Evolutionary conservation across 805 yeast genomes (phyloP).

Genomic region (Candida tallmaniae): DNA sequence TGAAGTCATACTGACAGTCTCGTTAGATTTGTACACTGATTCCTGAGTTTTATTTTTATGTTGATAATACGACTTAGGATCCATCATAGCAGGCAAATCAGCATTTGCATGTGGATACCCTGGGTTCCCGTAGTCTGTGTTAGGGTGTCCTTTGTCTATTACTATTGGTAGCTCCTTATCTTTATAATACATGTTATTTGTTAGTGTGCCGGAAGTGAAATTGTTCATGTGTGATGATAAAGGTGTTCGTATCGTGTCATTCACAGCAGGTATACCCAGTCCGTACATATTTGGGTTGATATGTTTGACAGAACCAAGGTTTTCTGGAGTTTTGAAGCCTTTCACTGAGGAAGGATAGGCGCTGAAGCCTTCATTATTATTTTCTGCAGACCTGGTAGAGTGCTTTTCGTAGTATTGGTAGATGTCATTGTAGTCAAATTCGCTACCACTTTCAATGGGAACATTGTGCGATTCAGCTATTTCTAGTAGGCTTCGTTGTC

Average conservation of each 20-base stretch:
- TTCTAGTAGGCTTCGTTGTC: slow-evolving; percentile 10
- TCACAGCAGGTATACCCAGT: slow-evolving; percentile 10
- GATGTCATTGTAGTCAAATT: slow-evolving; percentile 13
- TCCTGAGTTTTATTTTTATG: slow-evolving; percentile 1
- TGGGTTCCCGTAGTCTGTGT: no score
- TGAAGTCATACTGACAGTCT: slow-evolving; percentile 17
- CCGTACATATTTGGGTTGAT: slow-evolving; percentile 4
- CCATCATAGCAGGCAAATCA: slow-evolving; percentile 23
- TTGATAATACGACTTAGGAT: slow-evolving; percentile 15
- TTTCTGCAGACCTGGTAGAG: slow-evolving; percentile 7
- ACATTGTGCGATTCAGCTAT: slow-evolving; percentile 12
- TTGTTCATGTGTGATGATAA: slow-evolving; percentile 12
- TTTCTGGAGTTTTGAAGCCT: no score
- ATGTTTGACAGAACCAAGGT: no score
- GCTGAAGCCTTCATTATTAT: slow-evolving; percentile 9
- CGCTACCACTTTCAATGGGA: slow-evolving; percentile 5
- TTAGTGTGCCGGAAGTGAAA: slow-evolving; percentile 4
- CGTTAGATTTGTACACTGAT: slow-evolving; percentile 9
- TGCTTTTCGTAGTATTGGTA: slow-evolving; percentile 16
- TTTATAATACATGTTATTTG: neutral
- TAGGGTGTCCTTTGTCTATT: no score
- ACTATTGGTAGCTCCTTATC: slow-evolving; percentile 13
- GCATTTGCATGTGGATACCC: no score
- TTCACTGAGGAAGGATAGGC: slow-evolving; percentile 13
- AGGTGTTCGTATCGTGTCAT: slow-evolving; percentile 6